A percentile compares a stretch with the other conserved stretches of the same genome.
phyloP scores from a whole-genome alignment of 225 moss, liverwort and hornwort genomes.

The Bryum argenteum region DNA sequence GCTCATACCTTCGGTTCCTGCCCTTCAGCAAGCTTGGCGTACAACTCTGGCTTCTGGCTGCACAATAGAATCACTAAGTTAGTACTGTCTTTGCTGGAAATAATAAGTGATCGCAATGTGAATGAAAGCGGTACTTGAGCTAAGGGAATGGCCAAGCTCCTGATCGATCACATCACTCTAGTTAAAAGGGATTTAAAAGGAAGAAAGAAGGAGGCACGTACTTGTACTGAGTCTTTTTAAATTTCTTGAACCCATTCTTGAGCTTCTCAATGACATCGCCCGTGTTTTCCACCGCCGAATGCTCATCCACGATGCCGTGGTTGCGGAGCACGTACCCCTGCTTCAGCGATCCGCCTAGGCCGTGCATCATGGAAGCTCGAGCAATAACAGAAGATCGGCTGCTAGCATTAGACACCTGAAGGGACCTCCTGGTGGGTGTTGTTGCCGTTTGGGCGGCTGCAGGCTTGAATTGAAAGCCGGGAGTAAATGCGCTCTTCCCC shows the following conservation, averaged over 20 bases:
- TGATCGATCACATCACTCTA: too few relatives aligned
- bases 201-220: neutral
- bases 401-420: slow-evolving; percentile 9
- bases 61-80: slow-evolving; percentile 3
- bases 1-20: slow-evolving; percentile 78
- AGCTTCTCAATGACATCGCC: slow-evolving; percentile 56
- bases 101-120: neutral
- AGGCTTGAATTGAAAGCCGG: slow-evolving; percentile 16
- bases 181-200: neutral
- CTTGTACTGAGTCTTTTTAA: slow-evolving; percentile 40
- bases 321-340: slow-evolving; percentile 43
- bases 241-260: slow-evolving; percentile 41
- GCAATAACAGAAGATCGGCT: slow-evolving; percentile 19
- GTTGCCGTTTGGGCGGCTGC: neutral
- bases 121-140: neutral
- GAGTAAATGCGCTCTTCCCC: slow-evolving; percentile 27
- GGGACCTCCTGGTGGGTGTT: neutral
- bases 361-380: slow-evolving; percentile 15
- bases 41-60: slow-evolving; percentile 81
- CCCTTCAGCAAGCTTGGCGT: slow-evolving; percentile 74
- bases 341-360: slow-evolving; percentile 40
- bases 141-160: neutral
- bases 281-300: slow-evolving; percentile 30
- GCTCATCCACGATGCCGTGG: slow-evolving; percentile 40
- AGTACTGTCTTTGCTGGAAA: neutral